phyloP scores from a whole-genome alignment of 2,329 filamentous ascomycete genomes.

The Blastomyces emzantsi region DNA sequence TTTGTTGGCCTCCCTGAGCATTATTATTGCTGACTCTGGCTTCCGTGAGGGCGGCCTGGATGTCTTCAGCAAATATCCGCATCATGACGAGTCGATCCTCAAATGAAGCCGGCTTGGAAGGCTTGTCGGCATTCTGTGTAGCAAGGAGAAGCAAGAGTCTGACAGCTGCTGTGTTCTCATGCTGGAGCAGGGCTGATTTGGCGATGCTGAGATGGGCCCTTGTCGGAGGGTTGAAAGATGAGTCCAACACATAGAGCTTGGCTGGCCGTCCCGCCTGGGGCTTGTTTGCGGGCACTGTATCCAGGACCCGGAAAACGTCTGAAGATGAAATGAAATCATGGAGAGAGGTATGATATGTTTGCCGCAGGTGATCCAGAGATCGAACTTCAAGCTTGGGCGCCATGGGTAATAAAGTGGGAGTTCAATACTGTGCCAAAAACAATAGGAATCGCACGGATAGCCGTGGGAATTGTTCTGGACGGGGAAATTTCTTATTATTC shows the following conservation, averaged over 20 bases:
- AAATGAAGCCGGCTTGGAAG: conserved; percentile 41
- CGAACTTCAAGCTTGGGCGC: not conserved
- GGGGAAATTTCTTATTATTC: not conserved
- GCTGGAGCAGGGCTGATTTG: conserved; percentile 40
- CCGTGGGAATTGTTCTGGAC: not conserved
- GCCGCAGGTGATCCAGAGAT: conserved; percentile 26
- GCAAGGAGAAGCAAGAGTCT: conserved; percentile 52
- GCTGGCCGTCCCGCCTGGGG: conserved; percentile 17
- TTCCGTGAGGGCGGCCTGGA: conserved; percentile 18
- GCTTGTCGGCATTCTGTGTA: conserved; percentile 57
- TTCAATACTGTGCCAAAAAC: not conserved
- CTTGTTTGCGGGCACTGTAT: conserved; percentile 20
- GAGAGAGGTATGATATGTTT: conserved; percentile 33
- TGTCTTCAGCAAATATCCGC: conserved; percentile 38
- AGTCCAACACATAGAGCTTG: conserved; percentile 56
- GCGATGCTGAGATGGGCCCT: conserved; percentile 50
- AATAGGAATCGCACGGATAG: not conserved
- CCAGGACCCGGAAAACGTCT: conserved; percentile 28
- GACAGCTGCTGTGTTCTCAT: conserved; percentile 23
- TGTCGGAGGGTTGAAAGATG: conserved; percentile 58
- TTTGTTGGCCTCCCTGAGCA: not conserved
- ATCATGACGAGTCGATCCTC: conserved; percentile 44
- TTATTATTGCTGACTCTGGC: not conserved
- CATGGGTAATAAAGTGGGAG: not conserved
- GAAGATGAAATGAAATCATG: conserved; percentile 37